Evolutionary conservation across 257 asterid genomes (phyloP).

Genomic region (Coffea canephora): DNA sequence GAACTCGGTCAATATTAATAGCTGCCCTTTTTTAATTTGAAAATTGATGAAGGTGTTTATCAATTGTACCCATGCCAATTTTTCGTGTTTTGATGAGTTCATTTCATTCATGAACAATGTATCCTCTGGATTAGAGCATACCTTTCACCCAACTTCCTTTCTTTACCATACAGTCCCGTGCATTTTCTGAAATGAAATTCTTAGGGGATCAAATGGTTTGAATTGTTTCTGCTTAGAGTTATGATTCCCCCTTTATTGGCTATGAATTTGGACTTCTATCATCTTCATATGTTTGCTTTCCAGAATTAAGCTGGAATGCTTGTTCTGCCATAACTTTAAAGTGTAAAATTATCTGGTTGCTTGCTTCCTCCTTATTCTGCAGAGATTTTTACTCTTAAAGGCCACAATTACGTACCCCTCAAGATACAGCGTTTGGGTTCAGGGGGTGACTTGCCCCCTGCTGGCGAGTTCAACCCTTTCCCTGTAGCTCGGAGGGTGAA

Average conservation of each 20-base stretch:
- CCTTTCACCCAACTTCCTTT: no score
- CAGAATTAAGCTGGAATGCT: neutral
- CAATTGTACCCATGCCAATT: no score
- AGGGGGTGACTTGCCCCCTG: slow-evolving; percentile 93
- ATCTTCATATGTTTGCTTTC: slow-evolving; percentile 4
- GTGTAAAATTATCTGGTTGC: neutral
- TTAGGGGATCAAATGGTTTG: neutral
- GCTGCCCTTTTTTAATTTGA: no score
- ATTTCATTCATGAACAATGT: no score
- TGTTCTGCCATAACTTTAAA: neutral
- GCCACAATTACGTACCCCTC: slow-evolving; percentile 5
- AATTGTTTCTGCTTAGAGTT: neutral
- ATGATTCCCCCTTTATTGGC: neutral
- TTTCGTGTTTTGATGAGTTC: no score
- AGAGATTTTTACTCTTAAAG: neutral
- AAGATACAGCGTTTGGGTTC: slow-evolving; percentile 65
- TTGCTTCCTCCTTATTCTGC: neutral
- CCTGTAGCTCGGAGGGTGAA: slow-evolving; percentile 75
- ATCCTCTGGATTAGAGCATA: no score
- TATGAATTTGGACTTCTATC: neutral
- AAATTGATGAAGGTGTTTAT: no score
- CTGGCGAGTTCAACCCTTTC: slow-evolving; percentile 56
- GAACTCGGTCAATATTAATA: no score
- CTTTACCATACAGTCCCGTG: no score
- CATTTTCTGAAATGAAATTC: no score